A percentile compares a stretch with the other conserved stretches of the same genome.
Conservation (phyloP, 345 rosid species). For the Kernera saxatilis region DNA sequence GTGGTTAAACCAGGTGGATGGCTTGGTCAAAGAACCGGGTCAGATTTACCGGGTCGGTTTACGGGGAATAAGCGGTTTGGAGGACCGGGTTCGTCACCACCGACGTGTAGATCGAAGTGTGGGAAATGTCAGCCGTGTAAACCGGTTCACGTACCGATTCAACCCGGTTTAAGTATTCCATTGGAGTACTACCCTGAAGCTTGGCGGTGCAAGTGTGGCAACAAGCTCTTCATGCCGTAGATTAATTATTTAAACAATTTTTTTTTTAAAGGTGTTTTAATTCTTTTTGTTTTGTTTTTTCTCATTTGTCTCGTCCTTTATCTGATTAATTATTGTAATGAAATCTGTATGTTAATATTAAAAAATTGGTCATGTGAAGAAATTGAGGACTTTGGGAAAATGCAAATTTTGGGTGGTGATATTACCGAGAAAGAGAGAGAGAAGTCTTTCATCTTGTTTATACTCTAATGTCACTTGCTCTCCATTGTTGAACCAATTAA, state of each 20-base stretch:
- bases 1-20: slow-evolving; percentile 32
- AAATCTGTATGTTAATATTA: slow-evolving; percentile 10
- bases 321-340: slow-evolving; percentile 15
- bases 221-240: slow-evolving; percentile 73
- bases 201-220: slow-evolving; percentile 96
- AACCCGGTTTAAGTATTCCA: slow-evolving; percentile 62
- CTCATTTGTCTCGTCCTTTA: not conserved
- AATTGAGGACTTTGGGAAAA: slow-evolving; percentile 10
- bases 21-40: slow-evolving; percentile 25
- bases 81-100: slow-evolving; percentile 82
- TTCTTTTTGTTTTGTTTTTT: slow-evolving; percentile 15
- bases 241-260: slow-evolving; percentile 2
- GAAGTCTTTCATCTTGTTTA: not conserved
- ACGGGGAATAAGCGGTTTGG: slow-evolving; percentile 37
- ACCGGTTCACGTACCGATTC: slow-evolving; percentile 87
- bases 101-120: slow-evolving; percentile 86
- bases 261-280: not conserved
- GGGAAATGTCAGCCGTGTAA: slow-evolving; percentile 73
- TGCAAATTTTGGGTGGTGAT: not conserved
- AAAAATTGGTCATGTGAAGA: slow-evolving; percentile 19
- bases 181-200: slow-evolving; percentile 97
- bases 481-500: slow-evolving; percentile 6
- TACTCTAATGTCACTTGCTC: slow-evolving; percentile 17
- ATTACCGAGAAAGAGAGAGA: slow-evolving; percentile 20
- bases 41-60: slow-evolving; percentile 20